Percentiles rank a stretch among this genome's conserved stretches.
Evolutionary conservation across 257 asterid species (phyloP).

Genomic region (Craterostigma plantagineum): DNA sequence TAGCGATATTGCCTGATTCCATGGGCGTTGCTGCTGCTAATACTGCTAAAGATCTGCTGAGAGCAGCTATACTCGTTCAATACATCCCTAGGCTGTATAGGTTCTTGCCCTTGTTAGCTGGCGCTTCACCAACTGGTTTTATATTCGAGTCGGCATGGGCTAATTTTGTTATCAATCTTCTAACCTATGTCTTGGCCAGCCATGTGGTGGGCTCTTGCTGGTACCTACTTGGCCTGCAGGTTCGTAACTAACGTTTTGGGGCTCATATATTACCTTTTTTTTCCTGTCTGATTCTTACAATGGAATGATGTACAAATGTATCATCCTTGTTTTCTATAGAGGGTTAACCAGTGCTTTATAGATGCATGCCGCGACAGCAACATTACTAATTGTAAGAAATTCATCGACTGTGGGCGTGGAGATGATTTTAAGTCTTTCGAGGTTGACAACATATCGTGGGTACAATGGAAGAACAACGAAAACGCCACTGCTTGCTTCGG

Average conservation of each 20-base stretch:
- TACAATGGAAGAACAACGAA: slow-evolving; percentile 28
- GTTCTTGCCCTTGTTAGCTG: slow-evolving; percentile 57
- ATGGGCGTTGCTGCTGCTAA: slow-evolving; percentile 41
- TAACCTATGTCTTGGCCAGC: slow-evolving; percentile 48
- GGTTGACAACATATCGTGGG: slow-evolving; percentile 18
- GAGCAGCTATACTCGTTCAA: slow-evolving; percentile 50
- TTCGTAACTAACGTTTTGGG: slow-evolving; percentile 1
- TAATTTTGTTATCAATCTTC: slow-evolving; percentile 57
- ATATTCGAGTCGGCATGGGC: slow-evolving; percentile 81
- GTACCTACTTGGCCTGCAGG: slow-evolving; percentile 88
- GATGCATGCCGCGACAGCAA: slow-evolving; percentile 37
- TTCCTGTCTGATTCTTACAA: neutral
- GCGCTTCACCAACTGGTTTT: slow-evolving; percentile 65
- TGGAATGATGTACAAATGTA: no score
- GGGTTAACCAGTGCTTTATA: slow-evolving; percentile 79
- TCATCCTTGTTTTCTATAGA: slow-evolving; percentile 15
- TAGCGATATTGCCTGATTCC: slow-evolving; percentile 31
- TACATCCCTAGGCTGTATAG: slow-evolving; percentile 59
- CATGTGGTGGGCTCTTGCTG: slow-evolving; percentile 85
- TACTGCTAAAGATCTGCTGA: slow-evolving; percentile 40
- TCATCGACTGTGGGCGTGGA: slow-evolving; percentile 68
- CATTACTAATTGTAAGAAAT: slow-evolving; percentile 18
- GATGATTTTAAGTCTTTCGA: slow-evolving; percentile 6
- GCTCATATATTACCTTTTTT: neutral
- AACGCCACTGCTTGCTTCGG: slow-evolving; percentile 55